phyloP scores from a whole-genome alignment of 805 yeast genomes.

The Wickerhamiella azyma region DNA sequence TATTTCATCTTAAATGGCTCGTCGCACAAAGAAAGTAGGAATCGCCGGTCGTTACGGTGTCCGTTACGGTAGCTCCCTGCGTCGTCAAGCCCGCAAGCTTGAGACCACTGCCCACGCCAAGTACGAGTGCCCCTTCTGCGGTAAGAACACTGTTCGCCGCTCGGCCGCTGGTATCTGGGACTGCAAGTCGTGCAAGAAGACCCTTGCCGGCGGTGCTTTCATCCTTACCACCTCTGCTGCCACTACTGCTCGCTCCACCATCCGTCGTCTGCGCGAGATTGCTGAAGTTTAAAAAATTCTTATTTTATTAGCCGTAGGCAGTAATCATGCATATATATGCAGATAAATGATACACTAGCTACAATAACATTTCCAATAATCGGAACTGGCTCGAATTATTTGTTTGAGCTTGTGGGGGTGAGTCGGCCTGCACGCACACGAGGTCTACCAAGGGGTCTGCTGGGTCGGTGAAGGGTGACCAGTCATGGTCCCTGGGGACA shows the following conservation, averaged over 20 bases:
- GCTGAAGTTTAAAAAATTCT: slow-evolving; percentile 77
- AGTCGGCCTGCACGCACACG: too few species aligned
- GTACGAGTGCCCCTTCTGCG: slow-evolving; percentile 99
- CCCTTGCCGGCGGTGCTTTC: slow-evolving; percentile 99
- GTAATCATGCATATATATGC: background rate
- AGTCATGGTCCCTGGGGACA: too few species aligned
- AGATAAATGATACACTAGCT: too few species aligned
- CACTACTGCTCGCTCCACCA: slow-evolving; percentile 99
- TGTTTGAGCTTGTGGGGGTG: too few species aligned
- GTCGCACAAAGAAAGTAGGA: slow-evolving; percentile 99
- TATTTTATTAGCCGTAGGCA: slow-evolving; percentile 8
- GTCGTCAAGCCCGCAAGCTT: slow-evolving; percentile 99
- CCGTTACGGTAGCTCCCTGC: slow-evolving; percentile 98
- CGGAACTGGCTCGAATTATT: too few species aligned
- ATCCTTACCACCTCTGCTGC: slow-evolving; percentile 97
- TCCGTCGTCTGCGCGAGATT: slow-evolving; percentile 99
- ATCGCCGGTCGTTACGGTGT: slow-evolving; percentile 99
- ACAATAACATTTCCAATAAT: too few species aligned
- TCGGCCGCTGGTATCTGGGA: slow-evolving; percentile 98
- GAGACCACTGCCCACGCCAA: slow-evolving; percentile 98
- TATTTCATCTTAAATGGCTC: slow-evolving; percentile 42
- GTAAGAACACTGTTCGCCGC: slow-evolving; percentile 97
- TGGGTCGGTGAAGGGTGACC: too few species aligned
- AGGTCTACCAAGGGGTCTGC: too few species aligned
- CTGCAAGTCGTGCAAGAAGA: slow-evolving; percentile 88